Base-by-base conservation (phyloP, 139 green algal genomes). In the Microglena sp. region DNA sequence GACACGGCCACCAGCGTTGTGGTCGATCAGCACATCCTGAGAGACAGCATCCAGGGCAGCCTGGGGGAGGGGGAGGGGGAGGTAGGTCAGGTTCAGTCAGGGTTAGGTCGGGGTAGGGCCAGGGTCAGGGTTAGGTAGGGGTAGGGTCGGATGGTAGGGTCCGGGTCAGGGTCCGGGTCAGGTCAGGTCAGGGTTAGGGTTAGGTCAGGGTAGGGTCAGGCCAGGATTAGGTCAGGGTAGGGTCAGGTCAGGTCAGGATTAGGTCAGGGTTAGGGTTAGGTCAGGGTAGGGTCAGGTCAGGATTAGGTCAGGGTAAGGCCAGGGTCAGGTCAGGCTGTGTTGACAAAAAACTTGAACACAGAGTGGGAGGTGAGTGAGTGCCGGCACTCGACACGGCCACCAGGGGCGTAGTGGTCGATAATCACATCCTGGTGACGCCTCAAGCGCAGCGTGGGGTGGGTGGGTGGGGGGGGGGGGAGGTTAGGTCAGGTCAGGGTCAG, bases 341-440 rank as follows among this genome's bases (percentile, higher is more conserved):
- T 45, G 29, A 95, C 71, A n/a, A 92, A 87, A 70, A 94, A 95
- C 69, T 95, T 94, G 88, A 94, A 96, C 54, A 98, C 63, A 79
- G 98, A 98, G 44, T 84, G 90, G 11, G 84, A 73, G 1, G 81
- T 76, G 60, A 98, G 82, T 15, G 87, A 89, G 30, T 76, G 75
- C 3, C 92, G 78, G 84, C 87, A 98, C 76, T 97, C 89, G 21
- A 83, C 77, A 81, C 93, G 94, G 50, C 92, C 92, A 59, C 91
- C 91, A 18, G 93, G 92, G 0, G 89, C 89, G 31, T 82, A 75
- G 45, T 82, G 43, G 8, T 64, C 24, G 33, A 94, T 83, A 32
- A 80, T 63, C 2, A 98, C 75, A 33, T 98, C 93, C 33, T 86
- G 44, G 8, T n/a, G n/a, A n/a, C n/a, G n/a, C n/a, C n/a, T n/a